Evolutionary conservation across 192 early-diverging fungal genomes (phyloP).

Genomic region (Coemansia sp.): DNA sequence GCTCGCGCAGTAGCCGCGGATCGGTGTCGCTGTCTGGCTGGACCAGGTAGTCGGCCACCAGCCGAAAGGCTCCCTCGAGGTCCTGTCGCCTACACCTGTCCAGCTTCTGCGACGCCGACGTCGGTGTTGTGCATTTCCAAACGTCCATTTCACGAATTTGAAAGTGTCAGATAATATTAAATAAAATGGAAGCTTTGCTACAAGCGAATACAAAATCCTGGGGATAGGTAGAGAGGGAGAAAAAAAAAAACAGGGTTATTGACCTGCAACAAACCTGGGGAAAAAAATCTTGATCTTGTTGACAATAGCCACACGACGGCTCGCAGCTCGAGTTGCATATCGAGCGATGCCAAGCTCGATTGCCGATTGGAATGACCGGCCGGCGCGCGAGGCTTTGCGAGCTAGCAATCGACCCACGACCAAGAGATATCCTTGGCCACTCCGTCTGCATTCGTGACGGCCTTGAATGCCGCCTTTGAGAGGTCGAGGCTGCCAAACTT

Average conservation of each 20-base stretch:
- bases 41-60: constrained; percentile 24
- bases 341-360: not conserved
- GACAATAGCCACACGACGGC: not conserved
- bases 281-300: not conserved
- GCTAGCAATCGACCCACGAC: constrained; percentile 34
- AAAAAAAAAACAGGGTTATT: not conserved
- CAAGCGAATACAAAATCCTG: not conserved
- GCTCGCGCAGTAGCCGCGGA: not conserved
- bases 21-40: not conserved
- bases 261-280: no score
- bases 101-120: not conserved
- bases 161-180: not conserved
- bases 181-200: not conserved
- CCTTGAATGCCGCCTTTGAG: constrained; percentile 51
- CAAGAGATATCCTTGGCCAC: constrained; percentile 40
- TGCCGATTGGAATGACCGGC: no score
- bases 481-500: constrained; percentile 50
- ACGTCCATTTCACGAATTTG: not conserved
- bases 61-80: constrained; percentile 10
- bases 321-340: constrained; percentile 1
- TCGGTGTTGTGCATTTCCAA: not conserved
- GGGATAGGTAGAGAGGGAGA: not conserved
- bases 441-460: constrained; percentile 28
- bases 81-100: not conserved
- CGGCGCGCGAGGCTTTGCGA: no score